Conservation (phyloP, 129 eudicot species). For the Flaveria brownii region DNA sequence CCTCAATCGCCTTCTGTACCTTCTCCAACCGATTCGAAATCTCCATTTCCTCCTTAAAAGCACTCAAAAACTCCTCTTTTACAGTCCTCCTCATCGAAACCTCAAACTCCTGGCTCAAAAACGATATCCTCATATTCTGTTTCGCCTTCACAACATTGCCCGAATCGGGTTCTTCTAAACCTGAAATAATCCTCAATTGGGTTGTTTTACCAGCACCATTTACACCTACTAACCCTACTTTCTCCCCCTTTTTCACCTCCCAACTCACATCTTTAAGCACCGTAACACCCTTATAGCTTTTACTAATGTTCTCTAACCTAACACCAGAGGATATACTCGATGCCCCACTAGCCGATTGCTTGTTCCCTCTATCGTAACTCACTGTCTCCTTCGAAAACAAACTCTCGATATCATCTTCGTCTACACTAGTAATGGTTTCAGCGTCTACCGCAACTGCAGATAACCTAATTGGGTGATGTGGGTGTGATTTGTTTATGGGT, state of each 20-base stretch:
- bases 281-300: constrained; percentile 85
- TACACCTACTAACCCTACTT: constrained; percentile 93
- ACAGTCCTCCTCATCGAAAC: constrained; percentile 77
- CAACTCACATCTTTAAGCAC: constrained; percentile 84
- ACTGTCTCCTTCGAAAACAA: constrained; percentile 52
- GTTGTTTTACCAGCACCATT: constrained; percentile 99
- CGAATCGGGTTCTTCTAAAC: constrained; percentile 83
- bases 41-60: constrained; percentile 95
- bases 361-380: constrained; percentile 43
- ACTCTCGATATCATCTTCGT: constrained; percentile 63
- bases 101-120: constrained; percentile 95
- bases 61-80: constrained; percentile 86
- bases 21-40: constrained; percentile 72
- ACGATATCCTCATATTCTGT: constrained; percentile 74
- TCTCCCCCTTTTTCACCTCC: constrained; percentile 97
- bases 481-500: constrained; percentile 10
- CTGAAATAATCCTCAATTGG: constrained; percentile 89
- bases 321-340: constrained; percentile 87
- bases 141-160: constrained; percentile 92
- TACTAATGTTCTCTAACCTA: constrained; percentile 80
- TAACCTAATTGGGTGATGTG: constrained; percentile 45
- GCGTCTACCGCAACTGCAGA: constrained; percentile 58
- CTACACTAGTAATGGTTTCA: constrained; percentile 37
- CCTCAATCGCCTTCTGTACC: constrained; percentile 92
- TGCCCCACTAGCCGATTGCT: constrained; percentile 57